A percentile compares a stretch with the other conserved stretches of the same genome.
Conservation (phyloP, 106 monocot genomes). For the Alisma plantagoaquatica region DNA sequence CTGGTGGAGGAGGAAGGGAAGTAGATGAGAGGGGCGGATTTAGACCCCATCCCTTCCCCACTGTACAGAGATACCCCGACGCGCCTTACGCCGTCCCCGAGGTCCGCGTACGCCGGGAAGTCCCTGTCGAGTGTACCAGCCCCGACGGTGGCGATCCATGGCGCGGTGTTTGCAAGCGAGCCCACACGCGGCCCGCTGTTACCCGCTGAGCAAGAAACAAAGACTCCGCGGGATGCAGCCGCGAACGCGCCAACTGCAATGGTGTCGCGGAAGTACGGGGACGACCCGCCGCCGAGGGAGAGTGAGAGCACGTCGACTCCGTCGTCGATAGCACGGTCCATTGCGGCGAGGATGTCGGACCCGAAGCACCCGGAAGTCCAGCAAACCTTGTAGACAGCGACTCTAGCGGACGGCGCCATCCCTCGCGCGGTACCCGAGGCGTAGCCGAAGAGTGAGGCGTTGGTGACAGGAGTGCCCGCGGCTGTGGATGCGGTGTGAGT, state of each 20-base stretch:
- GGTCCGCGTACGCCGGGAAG: conserved; percentile 32
- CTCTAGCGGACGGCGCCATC: conserved; percentile 17
- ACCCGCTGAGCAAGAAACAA: conserved; percentile 58
- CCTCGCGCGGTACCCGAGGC: conserved; percentile 15
- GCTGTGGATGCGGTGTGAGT: conserved; percentile 24
- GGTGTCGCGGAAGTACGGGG: conserved; percentile 34
- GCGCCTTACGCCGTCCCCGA: conserved; percentile 22
- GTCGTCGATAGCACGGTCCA: conserved; percentile 45
- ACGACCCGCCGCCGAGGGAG: conserved; percentile 52
- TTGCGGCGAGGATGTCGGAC: conserved; percentile 59
- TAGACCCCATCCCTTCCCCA: conserved; percentile 15
- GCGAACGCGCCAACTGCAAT: conserved; percentile 48
- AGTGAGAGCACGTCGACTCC: conserved; percentile 62
- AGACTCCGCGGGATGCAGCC: conserved; percentile 36
- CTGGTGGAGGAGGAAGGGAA: too few relatives aligned
- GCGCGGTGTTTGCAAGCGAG: conserved; percentile 39
- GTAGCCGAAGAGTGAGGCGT: conserved; percentile 21
- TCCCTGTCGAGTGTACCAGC: conserved; percentile 59
- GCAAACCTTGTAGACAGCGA: conserved; percentile 66
- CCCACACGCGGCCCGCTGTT: conserved; percentile 32
- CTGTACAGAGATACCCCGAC: conserved; percentile 51
- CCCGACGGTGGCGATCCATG: conserved; percentile 55
- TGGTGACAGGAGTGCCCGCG: conserved; percentile 14
- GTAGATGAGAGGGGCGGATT: conserved; percentile 10
- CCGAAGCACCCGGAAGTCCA: conserved; percentile 49